Percentiles rank a stretch among this genome's conserved stretches.
Evolutionary conservation across 352 stramenopile genomes (phyloP).

Genomic region (Globisporangium alternatum): DNA sequence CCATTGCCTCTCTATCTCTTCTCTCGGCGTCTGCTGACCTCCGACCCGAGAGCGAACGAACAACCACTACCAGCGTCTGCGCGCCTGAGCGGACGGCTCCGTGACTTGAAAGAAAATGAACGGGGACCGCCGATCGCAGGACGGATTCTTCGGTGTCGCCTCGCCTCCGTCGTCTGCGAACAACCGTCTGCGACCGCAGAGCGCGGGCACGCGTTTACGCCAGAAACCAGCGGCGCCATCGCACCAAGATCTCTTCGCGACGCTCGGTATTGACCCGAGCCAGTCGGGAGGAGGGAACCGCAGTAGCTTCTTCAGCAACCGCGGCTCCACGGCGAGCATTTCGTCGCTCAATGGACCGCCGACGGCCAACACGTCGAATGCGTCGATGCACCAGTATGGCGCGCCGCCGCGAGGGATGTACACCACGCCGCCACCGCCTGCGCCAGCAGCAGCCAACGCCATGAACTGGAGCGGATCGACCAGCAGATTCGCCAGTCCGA

Average conservation of each 20-base stretch:
- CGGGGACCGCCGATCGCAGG: conserved; percentile 17
- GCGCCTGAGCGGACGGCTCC: background rate
- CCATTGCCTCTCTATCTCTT: background rate
- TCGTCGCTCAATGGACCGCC: conserved; percentile 16
- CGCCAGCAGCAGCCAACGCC: conserved; percentile 9
- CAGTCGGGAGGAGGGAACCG: conserved; percentile 29
- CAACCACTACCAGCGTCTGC: background rate
- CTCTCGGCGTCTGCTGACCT: background rate
- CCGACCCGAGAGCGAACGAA: background rate
- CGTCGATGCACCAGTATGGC: conserved; percentile 16
- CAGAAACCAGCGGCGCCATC: conserved; percentile 43
- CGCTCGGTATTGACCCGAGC: conserved; percentile 37
- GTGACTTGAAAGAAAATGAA: conserved; percentile 16
- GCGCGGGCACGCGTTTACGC: conserved; percentile 53
- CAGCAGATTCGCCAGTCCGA: conserved; percentile 12
- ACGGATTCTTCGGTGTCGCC: conserved; percentile 16
- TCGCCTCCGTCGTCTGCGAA: conserved; percentile 5
- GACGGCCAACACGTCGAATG: conserved; percentile 11
- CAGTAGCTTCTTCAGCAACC: conserved; percentile 23
- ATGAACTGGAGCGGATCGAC: conserved; percentile 19
- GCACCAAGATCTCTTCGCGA: conserved; percentile 54
- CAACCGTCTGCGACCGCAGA: conserved; percentile 34
- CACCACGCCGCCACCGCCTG: background rate
- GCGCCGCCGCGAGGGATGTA: conserved; percentile 10
- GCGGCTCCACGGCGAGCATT: conserved; percentile 20